A percentile compares a stretch with the other conserved stretches of the same genome.
These are phyloP conservation scores for Sphagnum tenellum DNA, from an alignment of 225 moss, liverwort and hornwort genomes.

Conservation along the genomic window DNA sequence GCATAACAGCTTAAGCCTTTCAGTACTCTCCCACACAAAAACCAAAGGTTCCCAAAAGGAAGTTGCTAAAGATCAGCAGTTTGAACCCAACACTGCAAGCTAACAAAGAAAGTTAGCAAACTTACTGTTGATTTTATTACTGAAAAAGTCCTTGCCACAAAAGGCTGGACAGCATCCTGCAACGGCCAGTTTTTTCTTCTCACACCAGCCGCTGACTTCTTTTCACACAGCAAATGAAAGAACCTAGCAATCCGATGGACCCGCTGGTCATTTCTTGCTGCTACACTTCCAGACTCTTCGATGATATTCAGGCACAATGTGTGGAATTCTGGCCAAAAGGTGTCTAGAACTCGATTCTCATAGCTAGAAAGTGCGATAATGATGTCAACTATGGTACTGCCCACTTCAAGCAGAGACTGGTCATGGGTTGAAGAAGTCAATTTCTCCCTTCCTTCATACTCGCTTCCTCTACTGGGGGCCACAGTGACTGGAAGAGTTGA, in stretches of 20 bases:
- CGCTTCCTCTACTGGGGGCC: conserved; percentile 1
- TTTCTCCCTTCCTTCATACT: neutral
- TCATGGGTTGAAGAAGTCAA: conserved; percentile 19
- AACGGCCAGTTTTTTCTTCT: conserved; percentile 46
- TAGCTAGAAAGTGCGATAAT: conserved; percentile 35
- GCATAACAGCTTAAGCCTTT: neutral
- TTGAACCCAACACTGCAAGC: neutral
- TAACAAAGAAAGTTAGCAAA: neutral
- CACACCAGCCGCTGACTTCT: conserved; percentile 27
- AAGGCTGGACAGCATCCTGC: conserved; percentile 62
- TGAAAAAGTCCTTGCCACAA: conserved; percentile 55
- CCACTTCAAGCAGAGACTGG: conserved; percentile 41
- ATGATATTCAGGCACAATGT: conserved; percentile 38
- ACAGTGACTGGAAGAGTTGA: neutral
- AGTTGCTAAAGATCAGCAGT: neutral
- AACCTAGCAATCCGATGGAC: conserved; percentile 59
- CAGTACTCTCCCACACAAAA: no score
- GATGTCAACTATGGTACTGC: conserved; percentile 42
- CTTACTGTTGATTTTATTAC: conserved; percentile 53
- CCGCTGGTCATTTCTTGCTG: conserved; percentile 25
- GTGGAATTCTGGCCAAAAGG: conserved; percentile 87
- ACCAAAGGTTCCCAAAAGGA: neutral
- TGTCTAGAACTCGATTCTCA: conserved; percentile 31
- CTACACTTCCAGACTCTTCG: conserved; percentile 35
- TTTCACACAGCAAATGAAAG: conserved; percentile 42